These are phyloP conservation scores for Macrolepiota fuliginosa DNA, from an alignment of 768 basidiomycete genomes.

Conservation along the genomic window DNA sequence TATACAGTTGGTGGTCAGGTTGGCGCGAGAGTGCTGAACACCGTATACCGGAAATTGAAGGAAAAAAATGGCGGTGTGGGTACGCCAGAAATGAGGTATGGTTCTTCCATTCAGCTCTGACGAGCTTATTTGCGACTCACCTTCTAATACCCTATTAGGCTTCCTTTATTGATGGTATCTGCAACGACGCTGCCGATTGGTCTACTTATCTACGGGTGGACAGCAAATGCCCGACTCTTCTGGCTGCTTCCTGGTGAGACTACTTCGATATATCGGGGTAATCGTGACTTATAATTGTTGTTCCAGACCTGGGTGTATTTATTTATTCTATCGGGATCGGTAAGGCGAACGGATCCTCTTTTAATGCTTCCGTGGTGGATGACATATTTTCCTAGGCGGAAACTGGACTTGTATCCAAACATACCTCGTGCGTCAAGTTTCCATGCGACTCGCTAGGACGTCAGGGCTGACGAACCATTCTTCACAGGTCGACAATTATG, in stretches of 20 bases:
- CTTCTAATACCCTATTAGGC: constrained; percentile 15
- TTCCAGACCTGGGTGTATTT: constrained; percentile 35
- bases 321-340: constrained; percentile 51
- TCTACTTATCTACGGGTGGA: constrained; percentile 63
- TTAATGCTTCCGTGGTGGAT: neutral
- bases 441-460: constrained; percentile 10
- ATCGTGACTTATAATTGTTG: neutral
- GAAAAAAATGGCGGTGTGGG: constrained; percentile 49
- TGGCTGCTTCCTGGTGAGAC: constrained; percentile 59
- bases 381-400: constrained; percentile 21
- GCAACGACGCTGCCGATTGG: constrained; percentile 57
- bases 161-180: constrained; percentile 42
- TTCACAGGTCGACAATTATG: constrained; percentile 67
- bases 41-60: constrained; percentile 42
- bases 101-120: constrained; percentile 4
- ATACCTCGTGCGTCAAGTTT: constrained; percentile 47
- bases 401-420: constrained; percentile 51
- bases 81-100: constrained; percentile 50
- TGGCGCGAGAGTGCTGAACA: constrained; percentile 44
- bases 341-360: constrained; percentile 4
- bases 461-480: constrained; percentile 9
- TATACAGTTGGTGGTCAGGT: constrained; percentile 33
- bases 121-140: neutral
- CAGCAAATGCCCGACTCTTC: constrained; percentile 42
- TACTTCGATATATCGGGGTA: neutral